phyloP scores from a whole-genome alignment of 73 alveolate species.

The Symbiodinium natans region DNA sequence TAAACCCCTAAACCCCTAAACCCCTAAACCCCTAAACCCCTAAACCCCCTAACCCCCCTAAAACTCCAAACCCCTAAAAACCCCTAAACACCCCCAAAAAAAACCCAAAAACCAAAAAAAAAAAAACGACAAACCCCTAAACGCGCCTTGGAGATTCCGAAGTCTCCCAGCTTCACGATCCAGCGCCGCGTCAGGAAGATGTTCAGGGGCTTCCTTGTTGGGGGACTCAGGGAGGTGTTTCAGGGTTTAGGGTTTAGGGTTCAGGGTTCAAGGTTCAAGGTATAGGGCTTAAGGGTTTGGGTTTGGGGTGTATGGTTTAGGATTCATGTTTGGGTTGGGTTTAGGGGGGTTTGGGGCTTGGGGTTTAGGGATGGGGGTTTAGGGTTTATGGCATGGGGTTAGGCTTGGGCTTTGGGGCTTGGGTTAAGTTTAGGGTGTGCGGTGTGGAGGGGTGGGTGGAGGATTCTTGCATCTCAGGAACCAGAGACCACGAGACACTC shows the following conservation, averaged over 20 bases:
- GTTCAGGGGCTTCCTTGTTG: slow-evolving; percentile 94
- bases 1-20: too few relatives aligned
- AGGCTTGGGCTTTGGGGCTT: neutral
- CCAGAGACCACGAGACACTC: too few relatives aligned
- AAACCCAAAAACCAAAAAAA: too few relatives aligned
- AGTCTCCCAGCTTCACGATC: slow-evolving; percentile 96
- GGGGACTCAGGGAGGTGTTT: too few relatives aligned
- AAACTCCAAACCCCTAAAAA: too few relatives aligned
- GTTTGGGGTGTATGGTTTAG: neutral
- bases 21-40: too few relatives aligned
- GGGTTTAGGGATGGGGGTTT: too few relatives aligned
- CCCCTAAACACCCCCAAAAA: too few relatives aligned
- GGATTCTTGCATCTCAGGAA: too few relatives aligned
- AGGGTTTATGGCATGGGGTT: too few relatives aligned
- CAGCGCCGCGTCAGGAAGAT: slow-evolving; percentile 95
- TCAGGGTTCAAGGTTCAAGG: neutral
- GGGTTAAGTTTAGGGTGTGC: neutral
- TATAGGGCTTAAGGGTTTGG: neutral
- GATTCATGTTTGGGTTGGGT: neutral
- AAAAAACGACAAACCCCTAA: neutral
- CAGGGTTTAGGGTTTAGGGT: neutral
- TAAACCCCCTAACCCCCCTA: too few relatives aligned
- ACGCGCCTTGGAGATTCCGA: slow-evolving; percentile 95
- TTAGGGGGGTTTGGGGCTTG: neutral
- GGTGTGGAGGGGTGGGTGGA: too few relatives aligned